Evolutionary conservation across 2,329 filamentous ascomycete genomes (phyloP).

Genomic region (Salinomyces thailandicus): DNA sequence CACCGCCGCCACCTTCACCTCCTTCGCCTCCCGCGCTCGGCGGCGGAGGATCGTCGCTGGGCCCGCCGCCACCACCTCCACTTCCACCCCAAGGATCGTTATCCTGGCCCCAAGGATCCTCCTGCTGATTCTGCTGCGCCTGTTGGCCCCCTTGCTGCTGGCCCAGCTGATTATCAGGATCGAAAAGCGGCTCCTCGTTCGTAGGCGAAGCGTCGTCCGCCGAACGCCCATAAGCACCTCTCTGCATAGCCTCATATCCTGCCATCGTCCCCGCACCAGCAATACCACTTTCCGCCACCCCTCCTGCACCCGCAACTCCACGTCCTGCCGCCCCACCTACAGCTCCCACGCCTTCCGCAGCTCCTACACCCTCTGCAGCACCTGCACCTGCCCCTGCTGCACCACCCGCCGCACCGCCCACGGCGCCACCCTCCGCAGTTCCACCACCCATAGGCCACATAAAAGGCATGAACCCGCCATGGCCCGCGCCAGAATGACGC

Average conservation of each 20-base stretch:
- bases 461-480: conserved; percentile 41
- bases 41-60: conserved; percentile 23
- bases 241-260: conserved; percentile 53
- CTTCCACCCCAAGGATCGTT: conserved; percentile 22
- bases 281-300: conserved; percentile 26
- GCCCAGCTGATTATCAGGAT: conserved; percentile 6
- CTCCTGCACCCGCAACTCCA: conserved; percentile 27
- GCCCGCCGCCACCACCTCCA: conserved; percentile 27
- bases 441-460: conserved; percentile 35
- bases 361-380: conserved; percentile 31
- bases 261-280: conserved; percentile 49
- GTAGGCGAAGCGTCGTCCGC: conserved; percentile 26
- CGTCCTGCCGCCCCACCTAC: conserved; percentile 12
- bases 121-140: conserved; percentile 3
- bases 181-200: conserved; percentile 17
- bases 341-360: conserved; percentile 24
- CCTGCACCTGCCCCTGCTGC: conserved; percentile 28
- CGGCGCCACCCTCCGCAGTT: conserved; percentile 30
- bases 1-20: conserved; percentile 23
- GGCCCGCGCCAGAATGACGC: conserved; percentile 42
- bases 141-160: not conserved
- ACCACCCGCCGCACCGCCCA: conserved; percentile 26
- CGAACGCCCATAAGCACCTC: conserved; percentile 32
- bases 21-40: conserved; percentile 18
- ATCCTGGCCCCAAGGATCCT: conserved; percentile 9